Base-by-base conservation (phyloP, 192 early-diverging fungal species). In the Cetraspora pellucida region DNA sequence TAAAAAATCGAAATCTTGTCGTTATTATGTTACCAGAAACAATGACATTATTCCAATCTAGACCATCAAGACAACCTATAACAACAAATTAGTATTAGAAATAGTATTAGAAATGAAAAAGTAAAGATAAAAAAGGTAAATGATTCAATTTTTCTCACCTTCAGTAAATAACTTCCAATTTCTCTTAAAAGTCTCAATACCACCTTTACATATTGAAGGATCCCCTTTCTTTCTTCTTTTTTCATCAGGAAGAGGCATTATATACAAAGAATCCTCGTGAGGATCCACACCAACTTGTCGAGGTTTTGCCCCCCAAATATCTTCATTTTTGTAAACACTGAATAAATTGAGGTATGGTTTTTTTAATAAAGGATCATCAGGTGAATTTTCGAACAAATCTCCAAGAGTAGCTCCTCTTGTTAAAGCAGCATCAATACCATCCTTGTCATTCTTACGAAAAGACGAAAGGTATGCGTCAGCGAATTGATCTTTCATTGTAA, bases 131-230 rank as follows among this genome's bases (percentile, higher is more conserved):
- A n/a, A n/a, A n/a, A n/a, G 9, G 37, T 1, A 54, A 54, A 3
- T 0, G 2, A 27, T 21, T 14, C 28, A 14, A 28, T 13, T 61
- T 28, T 2, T 11, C 23, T 5, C 19, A 70, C 68, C 45, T 70
- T 70, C 68, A 52, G 68, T 70, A 44, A 50, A 52, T 25, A 70
- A 44, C 2, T 70, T 47, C 68, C 68, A 70, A 70, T 70, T 70
- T 27, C 47, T 70, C 11, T 21, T 19, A 17, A 70, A 70, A 30
- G 17, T 21, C 52, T 70, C 68, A 52, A 46, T 54, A 3, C 68
- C 68, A 50, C 50, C 68, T 17, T 52, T 17, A 17, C 45, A 37
- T 16, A 70, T 70, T 7, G 68, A 45, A 19, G 9, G 31, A 4
- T 70, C 68, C 14, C 49, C 68, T 21, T 19, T 10, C 10, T 30